Evolutionary conservation across 2,329 filamentous ascomycete genomes (phyloP).

Genomic region (Fragosphaeria purpurea): DNA sequence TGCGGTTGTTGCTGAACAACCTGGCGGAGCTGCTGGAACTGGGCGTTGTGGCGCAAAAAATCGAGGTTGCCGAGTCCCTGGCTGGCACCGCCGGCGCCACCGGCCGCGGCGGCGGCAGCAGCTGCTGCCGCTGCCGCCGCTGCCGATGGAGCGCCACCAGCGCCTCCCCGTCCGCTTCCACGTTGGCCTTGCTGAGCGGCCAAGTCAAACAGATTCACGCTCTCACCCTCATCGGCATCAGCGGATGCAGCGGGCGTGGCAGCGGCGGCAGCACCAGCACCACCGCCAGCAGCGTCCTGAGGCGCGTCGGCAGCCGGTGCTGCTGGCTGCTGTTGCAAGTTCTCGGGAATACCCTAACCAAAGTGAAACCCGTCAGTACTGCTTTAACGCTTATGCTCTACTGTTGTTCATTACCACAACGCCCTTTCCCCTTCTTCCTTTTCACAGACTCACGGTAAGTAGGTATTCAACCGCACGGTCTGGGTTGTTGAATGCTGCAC

Average conservation of each 20-base stretch:
- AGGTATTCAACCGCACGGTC: conserved; percentile 97
- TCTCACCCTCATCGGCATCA: conserved; percentile 50
- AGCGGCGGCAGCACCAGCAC: conserved; percentile 31
- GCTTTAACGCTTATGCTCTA: too few relatives aligned
- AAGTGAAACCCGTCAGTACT: not conserved
- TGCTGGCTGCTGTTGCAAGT: conserved; percentile 45
- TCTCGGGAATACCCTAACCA: conserved; percentile 77
- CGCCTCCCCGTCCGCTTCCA: conserved; percentile 30
- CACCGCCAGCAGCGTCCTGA: conserved; percentile 31
- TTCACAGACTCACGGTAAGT: conserved; percentile 54
- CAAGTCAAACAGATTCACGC: conserved; percentile 85
- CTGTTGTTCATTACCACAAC: not conserved
- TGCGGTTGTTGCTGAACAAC: conserved; percentile 95
- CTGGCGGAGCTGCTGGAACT: conserved; percentile 95
- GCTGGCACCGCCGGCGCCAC: conserved; percentile 36
- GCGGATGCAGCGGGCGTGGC: conserved; percentile 30
- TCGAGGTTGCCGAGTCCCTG: conserved; percentile 68
- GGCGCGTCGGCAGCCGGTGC: conserved; percentile 33
- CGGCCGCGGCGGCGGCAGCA: conserved; percentile 35
- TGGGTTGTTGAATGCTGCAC: conserved; percentile 92
- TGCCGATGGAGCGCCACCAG: conserved; percentile 28
- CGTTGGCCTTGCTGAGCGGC: conserved; percentile 62
- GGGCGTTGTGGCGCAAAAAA: conserved; percentile 87
- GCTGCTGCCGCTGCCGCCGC: conserved; percentile 32
- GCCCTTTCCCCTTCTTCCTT: too few relatives aligned